Evolutionary conservation across 2,329 filamentous ascomycete species (phyloP), one percentile per base, ranked within the genome.

Genomic region (Aspergillus sp.): DNA sequence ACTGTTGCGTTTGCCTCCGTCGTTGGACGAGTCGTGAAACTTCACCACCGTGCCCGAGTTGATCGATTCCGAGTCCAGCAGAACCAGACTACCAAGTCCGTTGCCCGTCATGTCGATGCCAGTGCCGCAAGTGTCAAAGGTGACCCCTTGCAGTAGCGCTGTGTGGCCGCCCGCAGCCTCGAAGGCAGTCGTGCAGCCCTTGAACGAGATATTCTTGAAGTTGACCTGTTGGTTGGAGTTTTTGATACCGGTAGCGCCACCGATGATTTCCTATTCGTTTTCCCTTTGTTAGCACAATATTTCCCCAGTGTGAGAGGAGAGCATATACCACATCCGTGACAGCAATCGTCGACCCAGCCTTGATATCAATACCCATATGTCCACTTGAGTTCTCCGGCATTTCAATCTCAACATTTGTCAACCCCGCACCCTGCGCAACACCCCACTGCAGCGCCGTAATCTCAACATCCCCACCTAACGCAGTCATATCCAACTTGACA

Each of bases 131-230:
- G 59, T 67, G 18, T 71, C 66, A 24, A 75, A 75, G 1, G 54
- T 64, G 9, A 67, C 70, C 5, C 64, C 56, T 29, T 72, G 67
- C 4, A 72, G 58, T 2, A 73, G 63, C 2, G 69, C 66, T 4
- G 68, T 69, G 51, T 62, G 70, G 45, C 71, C 72, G 12, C 70
- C 71, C 2, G 64, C 77, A 0, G 77, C 78, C 6, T 61, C 45
- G 49, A 88, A 78, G 0, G 76, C 71, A 2, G 79, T 80, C 3
- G 81, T 83, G 67, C 87, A 89, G 65, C 86, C 87, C 60, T 79
- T 82, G 73, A 87, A 90, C 68, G 78, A 83, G 39, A 79, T 71
- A 1, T 77, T 72, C 69, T 86, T 86, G 63, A 74, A 71, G 45
- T 71, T 70, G 56, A 71, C 71, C 52, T 74, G 69, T 26, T 74